Evolutionary conservation across 2,329 filamentous ascomycete species (phyloP).

Genomic region (Beauveria brongniartii): DNA sequence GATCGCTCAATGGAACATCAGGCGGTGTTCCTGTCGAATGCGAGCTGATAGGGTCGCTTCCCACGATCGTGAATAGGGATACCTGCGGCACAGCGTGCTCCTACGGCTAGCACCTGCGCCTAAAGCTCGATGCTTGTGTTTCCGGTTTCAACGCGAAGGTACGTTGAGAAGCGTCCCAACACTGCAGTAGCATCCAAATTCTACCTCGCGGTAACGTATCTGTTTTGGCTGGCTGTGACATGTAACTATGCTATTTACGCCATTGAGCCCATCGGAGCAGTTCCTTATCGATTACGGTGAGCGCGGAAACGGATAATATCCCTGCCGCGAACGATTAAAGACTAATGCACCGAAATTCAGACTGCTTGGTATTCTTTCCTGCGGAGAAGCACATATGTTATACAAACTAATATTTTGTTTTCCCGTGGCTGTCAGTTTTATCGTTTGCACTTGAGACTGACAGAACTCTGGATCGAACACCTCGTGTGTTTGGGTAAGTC

Average conservation of each 20-base stretch:
- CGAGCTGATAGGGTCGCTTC: neutral
- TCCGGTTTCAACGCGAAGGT: neutral
- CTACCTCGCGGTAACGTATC: neutral
- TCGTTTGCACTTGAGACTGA: too few relatives aligned
- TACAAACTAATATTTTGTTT: too few relatives aligned
- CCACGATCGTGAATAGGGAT: neutral
- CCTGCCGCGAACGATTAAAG: neutral
- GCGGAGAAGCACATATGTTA: too few relatives aligned
- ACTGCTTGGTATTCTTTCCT: too few relatives aligned
- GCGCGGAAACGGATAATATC: constrained; percentile 1
- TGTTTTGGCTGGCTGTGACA: neutral
- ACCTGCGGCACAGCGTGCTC: neutral
- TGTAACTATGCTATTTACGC: neutral
- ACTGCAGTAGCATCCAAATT: neutral
- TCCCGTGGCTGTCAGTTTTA: too few relatives aligned
- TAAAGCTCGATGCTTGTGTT: neutral
- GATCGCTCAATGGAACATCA: neutral
- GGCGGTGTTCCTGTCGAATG: neutral
- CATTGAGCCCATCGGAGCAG: neutral
- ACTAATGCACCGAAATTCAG: too few relatives aligned
- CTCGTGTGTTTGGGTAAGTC: too few relatives aligned
- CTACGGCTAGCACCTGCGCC: neutral
- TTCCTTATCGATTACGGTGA: constrained; percentile 4
- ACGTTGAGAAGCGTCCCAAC: neutral
- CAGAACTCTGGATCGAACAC: too few relatives aligned